Conservation (phyloP, 2,329 filamentous ascomycete genomes). For the Penicillium italicum region DNA sequence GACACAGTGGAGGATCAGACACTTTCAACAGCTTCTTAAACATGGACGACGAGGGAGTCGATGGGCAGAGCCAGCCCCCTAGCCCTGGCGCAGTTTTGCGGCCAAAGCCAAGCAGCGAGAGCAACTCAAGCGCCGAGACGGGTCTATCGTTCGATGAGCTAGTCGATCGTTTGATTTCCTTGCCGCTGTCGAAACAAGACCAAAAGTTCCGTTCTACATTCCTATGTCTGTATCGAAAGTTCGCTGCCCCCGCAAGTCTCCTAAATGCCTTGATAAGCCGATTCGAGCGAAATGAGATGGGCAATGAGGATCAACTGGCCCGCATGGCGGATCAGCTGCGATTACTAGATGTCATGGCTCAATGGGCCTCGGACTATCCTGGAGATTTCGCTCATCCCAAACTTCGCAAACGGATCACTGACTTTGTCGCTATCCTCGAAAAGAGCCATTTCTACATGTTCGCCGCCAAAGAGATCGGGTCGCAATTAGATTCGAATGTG, state of each 20-base stretch:
- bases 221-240: constrained; percentile 89
- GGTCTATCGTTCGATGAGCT: constrained; percentile 59
- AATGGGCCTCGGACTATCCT: constrained; percentile 86
- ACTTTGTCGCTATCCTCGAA: constrained; percentile 72
- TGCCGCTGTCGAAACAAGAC: constrained; percentile 81
- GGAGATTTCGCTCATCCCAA: constrained; percentile 82
- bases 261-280: constrained; percentile 64
- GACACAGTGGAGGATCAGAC: constrained; percentile 41
- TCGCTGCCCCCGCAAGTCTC: constrained; percentile 75
- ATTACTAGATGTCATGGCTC: constrained; percentile 76
- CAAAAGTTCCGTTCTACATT: constrained; percentile 85
- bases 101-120: constrained; percentile 32
- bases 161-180: constrained; percentile 79
- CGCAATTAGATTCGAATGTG: constrained; percentile 68
- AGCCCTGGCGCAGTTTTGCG: constrained; percentile 31
- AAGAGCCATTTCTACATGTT: constrained; percentile 77
- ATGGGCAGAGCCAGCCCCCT: constrained; percentile 22
- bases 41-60: constrained; percentile 43
- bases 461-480: constrained; percentile 78
- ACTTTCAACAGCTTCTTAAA: constrained; percentile 42
- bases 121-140: constrained; percentile 31
- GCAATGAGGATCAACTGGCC: constrained; percentile 67
- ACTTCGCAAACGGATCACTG: constrained; percentile 67
- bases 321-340: constrained; percentile 78
- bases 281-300: constrained; percentile 70